Base-by-base conservation (phyloP, 345 rosid genomes). In the Hibiscus tridactylites region DNA sequence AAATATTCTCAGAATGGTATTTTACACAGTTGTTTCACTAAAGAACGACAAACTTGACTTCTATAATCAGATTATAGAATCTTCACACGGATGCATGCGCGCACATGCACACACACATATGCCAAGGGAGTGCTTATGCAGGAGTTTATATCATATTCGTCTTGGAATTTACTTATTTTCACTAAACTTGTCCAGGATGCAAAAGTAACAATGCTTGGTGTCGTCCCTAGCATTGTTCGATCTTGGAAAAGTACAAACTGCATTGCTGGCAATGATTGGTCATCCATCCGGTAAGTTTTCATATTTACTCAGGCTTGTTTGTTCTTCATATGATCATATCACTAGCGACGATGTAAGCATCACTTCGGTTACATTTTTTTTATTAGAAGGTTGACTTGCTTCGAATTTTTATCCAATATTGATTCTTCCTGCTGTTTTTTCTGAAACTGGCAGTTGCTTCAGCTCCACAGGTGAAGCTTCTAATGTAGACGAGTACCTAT, bases 391-490 rank as follows among this genome's bases (percentile, higher is more conserved):
- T 13, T 35, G 6, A 3, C 61, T 19, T 73, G 35, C 50, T 50
- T 28, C 53, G 61, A 66, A 37, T 71, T 65, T 70, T 1, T 13
- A 54, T 15, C 44, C 1, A 13, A 17, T 44, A 56, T 61, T 81
- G 54, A 79, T 56, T 74, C 2, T 76, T 80, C 75, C 47, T 66
- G 46, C 76, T 44, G 60, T 78, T 76, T 50, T 79, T 28, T 4
- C 39, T 71, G 71, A 74, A 76, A 74, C 71, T 72, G 66, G 68
- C 73, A 91, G 99, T 77, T 94, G 97, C 81, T 94, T 90, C 80
- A 84, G 86, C 73, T 94, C 99, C 76, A 91, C 90, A 16, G 99
- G 99, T 68, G 99, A 94, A 88, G 99, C 99, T 71, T 94, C 99
- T 35, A 91, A 83, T 70, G 89, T 86, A 13, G 97, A 92, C 26